A percentile compares a stretch with the other conserved stretches of the same genome.
Evolutionary conservation across 352 stramenopile genomes (phyloP).

Genomic region (Globisporangium recalcitrans): DNA sequence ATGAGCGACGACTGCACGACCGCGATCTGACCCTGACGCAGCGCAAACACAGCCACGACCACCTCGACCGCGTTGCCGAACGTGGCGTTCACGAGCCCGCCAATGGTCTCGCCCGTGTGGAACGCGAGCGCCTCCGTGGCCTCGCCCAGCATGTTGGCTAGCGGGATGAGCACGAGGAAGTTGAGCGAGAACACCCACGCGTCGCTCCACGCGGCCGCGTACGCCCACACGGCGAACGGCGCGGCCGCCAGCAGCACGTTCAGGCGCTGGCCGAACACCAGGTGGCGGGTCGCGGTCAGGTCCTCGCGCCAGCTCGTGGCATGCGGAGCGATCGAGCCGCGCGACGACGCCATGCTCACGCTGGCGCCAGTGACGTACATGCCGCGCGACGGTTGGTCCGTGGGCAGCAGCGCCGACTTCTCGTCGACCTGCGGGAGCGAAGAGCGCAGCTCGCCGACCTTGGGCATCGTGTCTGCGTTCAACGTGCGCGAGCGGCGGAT

Average conservation of each 20-base stretch:
- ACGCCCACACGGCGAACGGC: conserved; percentile 66
- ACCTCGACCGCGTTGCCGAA: conserved; percentile 98
- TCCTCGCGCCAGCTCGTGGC: conserved; percentile 29
- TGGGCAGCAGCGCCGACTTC: conserved; percentile 13
- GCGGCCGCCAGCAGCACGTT: conserved; percentile 61
- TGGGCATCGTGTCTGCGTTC: conserved; percentile 24
- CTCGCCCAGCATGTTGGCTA: conserved; percentile 94
- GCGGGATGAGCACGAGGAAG: conserved; percentile 95
- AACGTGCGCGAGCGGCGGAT: conserved; percentile 49
- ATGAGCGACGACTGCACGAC: conserved; percentile 97
- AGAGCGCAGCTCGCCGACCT: conserved; percentile 10
- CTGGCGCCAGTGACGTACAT: conserved; percentile 20
- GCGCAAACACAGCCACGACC: conserved; percentile 93
- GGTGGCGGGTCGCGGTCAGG: conserved; percentile 31
- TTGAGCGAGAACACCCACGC: conserved; percentile 92
- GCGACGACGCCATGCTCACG: conserved; percentile 31
- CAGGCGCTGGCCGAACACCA: conserved; percentile 50
- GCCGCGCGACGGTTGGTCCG: conserved; percentile 18
- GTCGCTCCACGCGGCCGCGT: conserved; percentile 58
- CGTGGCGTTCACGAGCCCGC: conserved; percentile 96
- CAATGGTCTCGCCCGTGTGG: conserved; percentile 96
- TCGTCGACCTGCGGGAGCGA: conserved; percentile 7
- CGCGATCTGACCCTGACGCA: conserved; percentile 91
- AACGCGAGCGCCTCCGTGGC: conserved; percentile 96
- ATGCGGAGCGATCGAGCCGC: conserved; percentile 6